These are phyloP conservation scores for Amaranthus hypochondriacus DNA, from an alignment of 148 eudicot species.

Conservation along the genomic window DNA sequence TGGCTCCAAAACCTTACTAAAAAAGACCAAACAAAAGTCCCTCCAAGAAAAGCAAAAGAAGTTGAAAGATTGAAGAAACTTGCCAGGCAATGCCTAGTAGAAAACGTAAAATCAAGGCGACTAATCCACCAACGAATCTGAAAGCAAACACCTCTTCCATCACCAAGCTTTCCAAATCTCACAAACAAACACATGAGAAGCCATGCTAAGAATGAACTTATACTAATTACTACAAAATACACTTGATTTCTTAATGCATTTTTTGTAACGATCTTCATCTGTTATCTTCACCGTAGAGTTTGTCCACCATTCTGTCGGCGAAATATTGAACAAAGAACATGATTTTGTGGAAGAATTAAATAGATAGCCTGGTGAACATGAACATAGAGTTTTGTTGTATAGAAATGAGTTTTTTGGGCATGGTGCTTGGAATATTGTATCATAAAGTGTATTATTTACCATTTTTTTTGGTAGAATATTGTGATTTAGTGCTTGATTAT, in stretches of 20 bases:
- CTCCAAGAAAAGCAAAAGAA: not conserved
- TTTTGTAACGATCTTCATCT: constrained; percentile 24
- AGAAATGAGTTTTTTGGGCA: constrained; percentile 46
- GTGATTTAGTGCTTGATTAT: not conserved
- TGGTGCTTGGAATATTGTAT: constrained; percentile 13
- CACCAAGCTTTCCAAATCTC: constrained; percentile 51
- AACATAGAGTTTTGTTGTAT: constrained; percentile 59
- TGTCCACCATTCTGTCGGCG: constrained; percentile 26
- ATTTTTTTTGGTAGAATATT: not conserved
- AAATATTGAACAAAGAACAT: constrained; percentile 36
- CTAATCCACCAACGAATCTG: constrained; percentile 87
- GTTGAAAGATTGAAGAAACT: not conserved
- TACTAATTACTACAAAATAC: constrained; percentile 8
- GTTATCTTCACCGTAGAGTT: constrained; percentile 54
- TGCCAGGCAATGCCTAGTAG: constrained; percentile 79
- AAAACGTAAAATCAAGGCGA: constrained; percentile 64
- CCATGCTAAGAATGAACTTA: constrained; percentile 56
- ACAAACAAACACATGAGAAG: constrained; percentile 43
- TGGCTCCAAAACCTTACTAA: no score
- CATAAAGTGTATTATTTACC: not conserved
- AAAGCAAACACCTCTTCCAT: constrained; percentile 58
- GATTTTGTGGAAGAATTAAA: constrained; percentile 33
- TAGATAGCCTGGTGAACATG: constrained; percentile 60
- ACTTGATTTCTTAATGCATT: constrained; percentile 9
- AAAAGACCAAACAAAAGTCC: no score